phyloP scores from a whole-genome alignment of 2,329 filamentous ascomycete species.

The Biscogniauxia marginata region DNA sequence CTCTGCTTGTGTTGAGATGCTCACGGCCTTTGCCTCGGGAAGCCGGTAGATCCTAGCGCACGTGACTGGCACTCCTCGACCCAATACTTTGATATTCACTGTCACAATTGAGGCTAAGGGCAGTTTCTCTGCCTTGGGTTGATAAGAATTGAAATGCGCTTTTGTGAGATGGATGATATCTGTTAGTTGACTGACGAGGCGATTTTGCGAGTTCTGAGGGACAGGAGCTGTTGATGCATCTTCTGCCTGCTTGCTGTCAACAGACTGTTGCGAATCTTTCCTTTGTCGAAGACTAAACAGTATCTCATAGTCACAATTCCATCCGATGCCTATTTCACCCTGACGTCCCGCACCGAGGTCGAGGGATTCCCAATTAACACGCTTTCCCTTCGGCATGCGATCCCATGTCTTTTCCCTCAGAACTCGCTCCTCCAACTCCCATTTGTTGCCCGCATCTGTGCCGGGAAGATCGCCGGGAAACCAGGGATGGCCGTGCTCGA shows the following conservation, averaged over 20 bases:
- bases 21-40: constrained; percentile 41
- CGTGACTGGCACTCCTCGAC: constrained; percentile 66
- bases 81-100: constrained; percentile 64
- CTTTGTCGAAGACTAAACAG: constrained; percentile 48
- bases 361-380: constrained; percentile 71
- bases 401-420: constrained; percentile 67
- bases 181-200: constrained; percentile 20
- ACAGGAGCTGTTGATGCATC: constrained; percentile 4
- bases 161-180: constrained; percentile 39
- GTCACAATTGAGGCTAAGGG: constrained; percentile 50
- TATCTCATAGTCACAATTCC: constrained; percentile 79
- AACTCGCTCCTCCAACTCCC: constrained; percentile 68
- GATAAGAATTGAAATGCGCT: constrained; percentile 34
- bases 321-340: constrained; percentile 80
- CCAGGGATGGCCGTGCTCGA: constrained; percentile 75
- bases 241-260: constrained; percentile 19
- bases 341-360: constrained; percentile 71
- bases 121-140: constrained; percentile 25
- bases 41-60: constrained; percentile 87
- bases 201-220: constrained; percentile 4
- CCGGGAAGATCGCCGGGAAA: constrained; percentile 85
- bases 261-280: constrained; percentile 12
- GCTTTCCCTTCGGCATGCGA: constrained; percentile 76
- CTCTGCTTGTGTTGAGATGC: constrained; percentile 34
- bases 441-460: constrained; percentile 73